Evolutionary conservation across 2,329 filamentous ascomycete genomes (phyloP), one percentile per base, ranked within the genome.

Genomic region (Aspergillus felis): DNA sequence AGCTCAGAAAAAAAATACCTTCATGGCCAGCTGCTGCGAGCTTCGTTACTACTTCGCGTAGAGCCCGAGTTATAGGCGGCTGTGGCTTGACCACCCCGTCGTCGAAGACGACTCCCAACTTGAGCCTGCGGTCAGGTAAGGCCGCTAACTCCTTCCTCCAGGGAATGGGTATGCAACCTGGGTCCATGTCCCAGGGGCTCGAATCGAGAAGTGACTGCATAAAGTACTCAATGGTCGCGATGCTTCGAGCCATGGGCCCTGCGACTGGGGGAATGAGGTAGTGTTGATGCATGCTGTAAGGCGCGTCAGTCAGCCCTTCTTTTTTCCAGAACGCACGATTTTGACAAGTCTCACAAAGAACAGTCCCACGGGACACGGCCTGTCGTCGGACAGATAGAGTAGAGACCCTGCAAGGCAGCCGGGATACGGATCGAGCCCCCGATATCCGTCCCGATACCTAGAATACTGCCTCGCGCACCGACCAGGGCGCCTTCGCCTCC

Each of bases 51-150:
- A 82, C 72, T 5, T 76, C 68, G 2, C 73, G 69, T 51, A 90
- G 66, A 0, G 84, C 86, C 28, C 85, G 74, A 1, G 73, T 71
- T 20, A 87, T 76, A 0, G 84, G 84, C 0, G 85, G 85, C 56
- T 86, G 84, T 0, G 83, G 83, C 60, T 77, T 79, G 0, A 87
- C 82, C 6, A 87, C 76, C 0, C 80, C 82, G 58, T 87, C 84
- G 67, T 83, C 78, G 76, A 81, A 82, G 28, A 86, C 72, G 1
- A 87, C 76, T 0, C 80, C 87, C 4, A 89, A 74, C 63, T 82
- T 86, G 7, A 88, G 71, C 63, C 83, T 86, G 35, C 71, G 68
- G 7, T 68, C 42, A 10, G 62, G 60, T 0, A 58, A 48, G 2
- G 38, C 49, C 3, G 66, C 65, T 4, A 66, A 53, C 4, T 73